Evolutionary conservation across 2,329 filamentous ascomycete species (phyloP).

Genomic region (Phyllosticta citrichinensis): DNA sequence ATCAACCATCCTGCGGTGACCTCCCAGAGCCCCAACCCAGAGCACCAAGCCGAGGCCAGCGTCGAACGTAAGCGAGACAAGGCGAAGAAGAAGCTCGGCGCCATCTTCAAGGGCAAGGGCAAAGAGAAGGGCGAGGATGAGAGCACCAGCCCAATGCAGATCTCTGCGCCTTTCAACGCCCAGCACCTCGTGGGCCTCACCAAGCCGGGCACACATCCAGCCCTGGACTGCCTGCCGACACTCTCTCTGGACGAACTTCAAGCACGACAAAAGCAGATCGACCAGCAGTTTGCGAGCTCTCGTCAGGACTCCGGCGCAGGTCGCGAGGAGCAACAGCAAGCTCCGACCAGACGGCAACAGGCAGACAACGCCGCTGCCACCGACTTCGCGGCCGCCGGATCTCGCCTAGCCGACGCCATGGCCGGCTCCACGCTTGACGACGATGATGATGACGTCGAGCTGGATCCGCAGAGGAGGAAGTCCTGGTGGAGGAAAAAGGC

Average conservation of each 20-base stretch:
- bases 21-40: neutral
- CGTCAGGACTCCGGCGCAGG: too few relatives aligned
- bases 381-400: too few relatives aligned
- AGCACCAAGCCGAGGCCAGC: too few relatives aligned
- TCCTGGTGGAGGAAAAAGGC: too few relatives aligned
- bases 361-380: too few relatives aligned
- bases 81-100: neutral
- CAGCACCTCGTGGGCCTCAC: neutral
- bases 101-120: neutral
- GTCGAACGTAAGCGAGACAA: neutral
- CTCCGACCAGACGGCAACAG: too few relatives aligned
- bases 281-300: neutral
- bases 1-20: too few relatives aligned
- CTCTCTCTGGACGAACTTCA: neutral
- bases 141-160: neutral
- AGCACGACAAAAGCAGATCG: neutral
- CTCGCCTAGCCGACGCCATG: too few relatives aligned
- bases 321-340: too few relatives aligned
- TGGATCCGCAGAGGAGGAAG: too few relatives aligned
- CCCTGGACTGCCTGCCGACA: neutral
- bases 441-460: too few relatives aligned
- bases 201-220: neutral
- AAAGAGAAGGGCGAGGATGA: neutral
- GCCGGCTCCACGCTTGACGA: too few relatives aligned
- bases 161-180: neutral